These are phyloP conservation scores for Colletotrichum sp. DNA, from an alignment of 2,329 filamentous ascomycete genomes.

Conservation along the genomic window DNA sequence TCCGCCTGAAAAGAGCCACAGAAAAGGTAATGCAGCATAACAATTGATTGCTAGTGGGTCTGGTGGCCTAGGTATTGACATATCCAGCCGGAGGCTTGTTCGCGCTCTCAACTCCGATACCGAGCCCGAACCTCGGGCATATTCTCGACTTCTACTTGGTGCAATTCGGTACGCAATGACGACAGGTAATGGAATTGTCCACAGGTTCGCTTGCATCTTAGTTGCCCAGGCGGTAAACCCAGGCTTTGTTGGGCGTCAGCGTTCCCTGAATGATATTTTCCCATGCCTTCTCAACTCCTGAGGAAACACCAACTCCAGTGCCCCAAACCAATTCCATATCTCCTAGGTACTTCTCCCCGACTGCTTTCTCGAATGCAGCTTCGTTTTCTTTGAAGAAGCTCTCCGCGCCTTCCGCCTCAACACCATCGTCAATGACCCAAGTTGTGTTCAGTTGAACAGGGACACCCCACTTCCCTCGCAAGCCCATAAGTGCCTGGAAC, in stretches of 20 bases:
- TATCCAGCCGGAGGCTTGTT: neutral
- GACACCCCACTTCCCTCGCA: neutral
- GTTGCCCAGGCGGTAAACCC: neutral
- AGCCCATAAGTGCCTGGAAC: neutral
- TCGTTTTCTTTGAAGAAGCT: neutral
- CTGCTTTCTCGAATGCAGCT: constrained; percentile 7
- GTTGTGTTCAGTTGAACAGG: constrained; percentile 18
- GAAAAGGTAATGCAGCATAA: neutral
- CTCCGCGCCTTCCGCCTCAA: neutral
- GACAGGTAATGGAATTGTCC: neutral
- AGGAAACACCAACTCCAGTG: neutral
- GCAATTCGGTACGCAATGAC: neutral
- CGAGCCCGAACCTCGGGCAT: neutral
- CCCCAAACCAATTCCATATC: constrained; percentile 9
- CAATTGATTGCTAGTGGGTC: neutral
- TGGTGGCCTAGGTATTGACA: neutral
- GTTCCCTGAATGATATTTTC: neutral
- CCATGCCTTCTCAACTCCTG: constrained; percentile 11
- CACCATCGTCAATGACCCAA: constrained; percentile 5
- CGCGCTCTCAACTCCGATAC: neutral
- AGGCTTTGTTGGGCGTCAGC: neutral
- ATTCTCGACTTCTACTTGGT: neutral
- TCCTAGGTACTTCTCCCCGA: neutral
- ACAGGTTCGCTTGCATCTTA: neutral
- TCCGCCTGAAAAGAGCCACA: neutral